Percentiles rank a stretch among this genome's conserved stretches.
Evolutionary conservation across 2,329 filamentous ascomycete genomes (phyloP).

Genomic region (Nothophoma quercina): DNA sequence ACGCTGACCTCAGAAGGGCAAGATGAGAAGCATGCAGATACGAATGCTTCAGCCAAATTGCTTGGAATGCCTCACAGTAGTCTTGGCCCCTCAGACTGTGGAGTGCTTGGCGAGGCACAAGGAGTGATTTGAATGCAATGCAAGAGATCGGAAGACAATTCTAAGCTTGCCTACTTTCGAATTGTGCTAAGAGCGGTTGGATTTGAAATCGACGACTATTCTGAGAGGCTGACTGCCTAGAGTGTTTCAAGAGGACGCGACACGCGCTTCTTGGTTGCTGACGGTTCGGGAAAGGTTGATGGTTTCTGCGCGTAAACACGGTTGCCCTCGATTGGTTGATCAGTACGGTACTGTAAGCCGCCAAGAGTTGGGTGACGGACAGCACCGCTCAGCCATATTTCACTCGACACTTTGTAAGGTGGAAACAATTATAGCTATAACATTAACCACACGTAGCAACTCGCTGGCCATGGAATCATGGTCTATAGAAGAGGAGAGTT

Average conservation of each 20-base stretch:
- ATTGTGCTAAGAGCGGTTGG: not conserved
- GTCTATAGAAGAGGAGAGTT: not conserved
- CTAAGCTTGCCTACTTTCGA: no score
- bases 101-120: no score
- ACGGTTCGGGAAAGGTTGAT: slow-evolving; percentile 10
- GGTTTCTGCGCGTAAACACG: not conserved
- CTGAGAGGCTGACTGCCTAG: slow-evolving; percentile 5
- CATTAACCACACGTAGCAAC: not conserved
- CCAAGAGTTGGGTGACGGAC: slow-evolving; percentile 3
- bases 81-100: not conserved
- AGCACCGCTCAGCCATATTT: slow-evolving; percentile 5
- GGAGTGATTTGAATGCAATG: not conserved
- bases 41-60: no score
- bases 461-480: no score
- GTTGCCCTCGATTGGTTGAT: not conserved
- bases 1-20: slow-evolving; percentile 25
- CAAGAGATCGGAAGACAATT: not conserved
- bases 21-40: slow-evolving; percentile 1
- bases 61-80: no score
- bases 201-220: slow-evolving; percentile 10
- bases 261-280: slow-evolving; percentile 9
- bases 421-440: not conserved
- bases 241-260: not conserved
- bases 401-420: not conserved
- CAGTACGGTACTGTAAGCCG: slow-evolving; percentile 5